These are phyloP conservation scores for Saussurea involucrata DNA, from an alignment of 129 eudicot genomes.

Conservation along the genomic window DNA sequence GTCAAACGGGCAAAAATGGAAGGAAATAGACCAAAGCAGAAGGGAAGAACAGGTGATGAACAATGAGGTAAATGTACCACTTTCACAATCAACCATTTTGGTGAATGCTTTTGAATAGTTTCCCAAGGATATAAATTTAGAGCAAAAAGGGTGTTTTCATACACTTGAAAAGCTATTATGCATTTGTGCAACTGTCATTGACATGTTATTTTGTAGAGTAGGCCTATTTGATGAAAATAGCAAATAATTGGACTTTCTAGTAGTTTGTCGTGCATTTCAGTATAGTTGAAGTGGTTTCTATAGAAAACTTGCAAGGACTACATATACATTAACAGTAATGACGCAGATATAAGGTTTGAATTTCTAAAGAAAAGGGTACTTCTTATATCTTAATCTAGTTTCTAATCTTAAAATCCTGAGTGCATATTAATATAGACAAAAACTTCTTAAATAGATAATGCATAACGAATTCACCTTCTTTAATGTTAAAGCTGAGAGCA, in stretches of 20 bases:
- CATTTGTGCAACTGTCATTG: neutral
- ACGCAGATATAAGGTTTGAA: neutral
- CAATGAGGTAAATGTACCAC: neutral
- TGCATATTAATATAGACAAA: neutral
- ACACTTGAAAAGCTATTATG: neutral
- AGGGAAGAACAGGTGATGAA: neutral
- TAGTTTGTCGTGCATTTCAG: neutral
- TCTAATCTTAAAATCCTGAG: neutral
- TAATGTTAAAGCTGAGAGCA: constrained; percentile 7
- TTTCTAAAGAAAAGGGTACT: neutral
- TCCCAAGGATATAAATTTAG: neutral
- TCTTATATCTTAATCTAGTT: neutral
- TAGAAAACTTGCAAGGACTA: neutral
- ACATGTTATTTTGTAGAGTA: neutral
- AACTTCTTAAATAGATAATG: neutral
- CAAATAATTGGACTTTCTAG: neutral
- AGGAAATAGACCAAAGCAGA: neutral
- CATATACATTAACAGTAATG: too few relatives aligned
- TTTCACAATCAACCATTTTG: neutral
- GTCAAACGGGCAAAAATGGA: neutral
- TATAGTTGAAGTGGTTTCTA: neutral
- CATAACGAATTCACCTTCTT: neutral
- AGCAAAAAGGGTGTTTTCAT: neutral
- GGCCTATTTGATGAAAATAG: neutral
- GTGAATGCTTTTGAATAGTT: neutral